Percentiles rank a stretch among this genome's conserved stretches.
Evolutionary conservation across 768 basidiomycete genomes (phyloP).

Genomic region (Suillus subluteus): DNA sequence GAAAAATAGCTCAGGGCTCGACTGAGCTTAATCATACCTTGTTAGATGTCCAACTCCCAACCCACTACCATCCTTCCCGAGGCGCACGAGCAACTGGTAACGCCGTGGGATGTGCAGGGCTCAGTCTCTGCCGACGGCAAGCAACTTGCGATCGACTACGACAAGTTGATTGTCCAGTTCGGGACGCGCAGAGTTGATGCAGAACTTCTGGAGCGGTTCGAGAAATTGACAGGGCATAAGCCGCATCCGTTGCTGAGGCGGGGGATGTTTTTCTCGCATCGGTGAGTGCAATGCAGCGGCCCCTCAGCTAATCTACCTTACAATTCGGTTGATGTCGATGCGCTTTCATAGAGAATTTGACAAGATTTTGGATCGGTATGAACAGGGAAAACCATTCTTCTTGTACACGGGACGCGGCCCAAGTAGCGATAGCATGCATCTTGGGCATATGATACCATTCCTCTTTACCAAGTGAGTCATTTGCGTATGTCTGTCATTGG

Average conservation of each 20-base stretch:
- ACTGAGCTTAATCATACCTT: not conserved
- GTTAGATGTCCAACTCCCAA: slow-evolving; percentile 21
- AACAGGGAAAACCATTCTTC: slow-evolving; percentile 97
- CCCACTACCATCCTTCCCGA: slow-evolving; percentile 23
- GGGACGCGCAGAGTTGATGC: slow-evolving; percentile 84
- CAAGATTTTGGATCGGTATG: slow-evolving; percentile 91
- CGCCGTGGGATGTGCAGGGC: slow-evolving; percentile 98
- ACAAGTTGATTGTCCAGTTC: slow-evolving; percentile 93
- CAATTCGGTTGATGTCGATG: slow-evolving; percentile 8
- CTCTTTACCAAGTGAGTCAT: slow-evolving; percentile 87
- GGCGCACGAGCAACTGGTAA: slow-evolving; percentile 76
- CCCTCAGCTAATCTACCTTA: not conserved
- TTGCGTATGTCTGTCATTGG: not conserved
- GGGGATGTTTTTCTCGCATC: slow-evolving; percentile 97
- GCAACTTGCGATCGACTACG: slow-evolving; percentile 94
- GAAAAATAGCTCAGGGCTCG: not conserved
- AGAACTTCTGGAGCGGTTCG: slow-evolving; percentile 84
- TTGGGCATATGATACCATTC: slow-evolving; percentile 98
- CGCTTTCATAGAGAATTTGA: slow-evolving; percentile 77
- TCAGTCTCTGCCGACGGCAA: slow-evolving; percentile 86
- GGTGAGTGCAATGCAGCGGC: slow-evolving; percentile 50
- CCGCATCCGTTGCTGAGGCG: slow-evolving; percentile 89
- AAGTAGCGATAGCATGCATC: slow-evolving; percentile 94
- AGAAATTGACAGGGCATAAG: slow-evolving; percentile 83
- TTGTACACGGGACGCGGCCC: slow-evolving; percentile 98